phyloP scores from a whole-genome alignment of 768 basidiomycete species.

The Trametes elegans region DNA sequence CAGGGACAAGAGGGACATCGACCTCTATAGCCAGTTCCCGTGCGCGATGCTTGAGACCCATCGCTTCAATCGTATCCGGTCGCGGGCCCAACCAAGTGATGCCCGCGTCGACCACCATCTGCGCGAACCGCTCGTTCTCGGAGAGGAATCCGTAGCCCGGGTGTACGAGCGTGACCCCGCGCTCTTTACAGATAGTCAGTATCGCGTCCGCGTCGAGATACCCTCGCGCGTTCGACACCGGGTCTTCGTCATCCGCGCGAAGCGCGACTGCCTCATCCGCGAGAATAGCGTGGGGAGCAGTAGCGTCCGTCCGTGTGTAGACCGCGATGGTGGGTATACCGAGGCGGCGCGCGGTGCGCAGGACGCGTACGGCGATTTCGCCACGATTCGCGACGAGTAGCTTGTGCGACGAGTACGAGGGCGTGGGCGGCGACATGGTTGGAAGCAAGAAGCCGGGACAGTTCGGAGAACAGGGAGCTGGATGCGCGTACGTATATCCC shows the following conservation, averaged over 20 bases:
- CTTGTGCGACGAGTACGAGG: conserved; percentile 34
- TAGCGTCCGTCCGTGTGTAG: conserved; percentile 57
- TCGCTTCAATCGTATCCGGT: conserved; percentile 45
- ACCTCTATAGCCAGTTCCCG: conserved; percentile 43
- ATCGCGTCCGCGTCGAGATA: conserved; percentile 43
- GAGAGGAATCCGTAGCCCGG: conserved; percentile 68
- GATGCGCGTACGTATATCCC: background rate
- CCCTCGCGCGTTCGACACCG: conserved; percentile 39
- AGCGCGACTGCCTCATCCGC: conserved; percentile 50
- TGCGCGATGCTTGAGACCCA: conserved; percentile 67
- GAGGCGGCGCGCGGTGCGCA: conserved; percentile 52
- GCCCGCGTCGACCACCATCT: conserved; percentile 42
- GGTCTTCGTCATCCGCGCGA: conserved; percentile 23
- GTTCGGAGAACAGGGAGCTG: background rate
- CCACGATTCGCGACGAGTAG: conserved; percentile 70
- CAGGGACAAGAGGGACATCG: conserved; percentile 54
- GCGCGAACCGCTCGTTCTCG: conserved; percentile 59
- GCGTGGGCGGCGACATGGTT: background rate
- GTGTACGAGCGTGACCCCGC: conserved; percentile 50
- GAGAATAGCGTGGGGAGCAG: conserved; percentile 54
- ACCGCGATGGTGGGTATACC: conserved; percentile 54
- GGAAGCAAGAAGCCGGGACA: background rate
- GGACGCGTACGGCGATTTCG: conserved; percentile 66
- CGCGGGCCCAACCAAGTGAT: conserved; percentile 59
- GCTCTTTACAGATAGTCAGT: conserved; percentile 40